phyloP scores from a whole-genome alignment of 2,329 filamentous ascomycete species.

The Ascochyta koolunga region DNA sequence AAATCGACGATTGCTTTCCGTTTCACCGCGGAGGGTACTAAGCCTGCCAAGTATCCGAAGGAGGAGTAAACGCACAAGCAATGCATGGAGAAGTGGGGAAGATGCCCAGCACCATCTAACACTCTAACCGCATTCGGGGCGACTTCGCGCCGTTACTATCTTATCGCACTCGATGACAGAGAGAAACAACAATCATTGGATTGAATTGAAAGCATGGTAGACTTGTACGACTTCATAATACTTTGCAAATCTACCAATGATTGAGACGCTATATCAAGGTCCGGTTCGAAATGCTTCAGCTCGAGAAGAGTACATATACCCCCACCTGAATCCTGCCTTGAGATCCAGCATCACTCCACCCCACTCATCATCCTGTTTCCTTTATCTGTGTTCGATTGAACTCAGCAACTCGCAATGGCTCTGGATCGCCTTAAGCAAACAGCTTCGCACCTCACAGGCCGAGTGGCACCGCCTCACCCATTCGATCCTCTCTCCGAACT shows the following conservation, averaged over 20 bases:
- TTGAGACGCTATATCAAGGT: not conserved
- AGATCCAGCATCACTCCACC: not conserved
- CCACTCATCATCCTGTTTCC: not conserved
- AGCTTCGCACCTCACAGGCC: slow-evolving; percentile 65
- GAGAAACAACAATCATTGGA: slow-evolving; percentile 9
- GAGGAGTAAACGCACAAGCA: not conserved
- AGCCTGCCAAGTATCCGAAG: not conserved
- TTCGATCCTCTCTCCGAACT: slow-evolving; percentile 75
- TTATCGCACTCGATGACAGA: not conserved
- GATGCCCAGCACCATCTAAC: not conserved
- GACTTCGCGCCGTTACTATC: not conserved
- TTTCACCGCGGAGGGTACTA: not conserved
- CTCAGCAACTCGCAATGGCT: slow-evolving; percentile 54
- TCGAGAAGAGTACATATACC: slow-evolving; percentile 8
- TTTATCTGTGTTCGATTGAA: not conserved
- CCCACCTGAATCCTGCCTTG: slow-evolving; percentile 5
- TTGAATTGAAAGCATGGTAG: slow-evolving; percentile 15
- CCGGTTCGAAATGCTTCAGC: not conserved
- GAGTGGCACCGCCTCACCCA: slow-evolving; percentile 66
- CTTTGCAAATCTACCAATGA: slow-evolving; percentile 10
- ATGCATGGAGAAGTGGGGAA: slow-evolving; percentile 12
- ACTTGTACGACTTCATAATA: not conserved
- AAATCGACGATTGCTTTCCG: not conserved
- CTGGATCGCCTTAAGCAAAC: slow-evolving; percentile 69
- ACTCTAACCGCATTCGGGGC: slow-evolving; percentile 4